Evolutionary conservation across 352 stramenopile genomes (phyloP).

Genomic region (Salisapilia sapeloensis): DNA sequence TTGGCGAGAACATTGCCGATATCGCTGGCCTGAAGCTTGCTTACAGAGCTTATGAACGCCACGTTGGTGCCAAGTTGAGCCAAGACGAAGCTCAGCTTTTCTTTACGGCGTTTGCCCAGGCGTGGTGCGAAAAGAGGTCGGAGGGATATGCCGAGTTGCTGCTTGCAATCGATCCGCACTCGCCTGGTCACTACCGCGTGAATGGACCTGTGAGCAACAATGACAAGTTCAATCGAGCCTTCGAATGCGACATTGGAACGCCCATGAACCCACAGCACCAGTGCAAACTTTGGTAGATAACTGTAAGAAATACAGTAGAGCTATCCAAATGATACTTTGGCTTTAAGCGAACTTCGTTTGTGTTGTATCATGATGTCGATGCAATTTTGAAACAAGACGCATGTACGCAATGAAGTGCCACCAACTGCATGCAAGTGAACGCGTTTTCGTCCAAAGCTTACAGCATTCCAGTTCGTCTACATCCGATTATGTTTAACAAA

Average conservation of each 20-base stretch:
- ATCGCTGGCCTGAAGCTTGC: constrained; percentile 75
- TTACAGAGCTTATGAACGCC: constrained; percentile 68
- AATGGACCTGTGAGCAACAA: constrained; percentile 51
- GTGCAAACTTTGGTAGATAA: constrained; percentile 58
- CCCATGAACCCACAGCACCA: constrained; percentile 53
- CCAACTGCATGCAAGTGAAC: too few species aligned
- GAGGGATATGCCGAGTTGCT: constrained; percentile 23
- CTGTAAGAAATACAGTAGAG: neutral
- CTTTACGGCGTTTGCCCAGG: constrained; percentile 48
- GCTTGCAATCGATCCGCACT: constrained; percentile 32
- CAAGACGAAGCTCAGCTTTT: constrained; percentile 32
- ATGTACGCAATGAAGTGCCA: too few species aligned
- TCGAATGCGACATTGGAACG: constrained; percentile 30
- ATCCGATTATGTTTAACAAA: too few species aligned
- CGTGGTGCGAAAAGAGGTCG: constrained; percentile 42
- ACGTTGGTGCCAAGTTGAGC: constrained; percentile 3
- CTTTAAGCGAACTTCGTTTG: too few species aligned
- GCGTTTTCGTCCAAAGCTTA: too few species aligned
- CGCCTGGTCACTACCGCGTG: constrained; percentile 42
- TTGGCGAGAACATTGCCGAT: constrained; percentile 88
- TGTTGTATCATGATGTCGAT: too few species aligned
- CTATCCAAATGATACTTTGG: too few species aligned
- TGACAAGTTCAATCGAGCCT: constrained; percentile 36
- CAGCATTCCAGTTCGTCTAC: too few species aligned
- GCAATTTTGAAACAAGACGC: too few species aligned